Evolutionary conservation across 352 stramenopile genomes (phyloP), one percentile per base, ranked within the genome.

Genomic region (Pythium coloratum): DNA sequence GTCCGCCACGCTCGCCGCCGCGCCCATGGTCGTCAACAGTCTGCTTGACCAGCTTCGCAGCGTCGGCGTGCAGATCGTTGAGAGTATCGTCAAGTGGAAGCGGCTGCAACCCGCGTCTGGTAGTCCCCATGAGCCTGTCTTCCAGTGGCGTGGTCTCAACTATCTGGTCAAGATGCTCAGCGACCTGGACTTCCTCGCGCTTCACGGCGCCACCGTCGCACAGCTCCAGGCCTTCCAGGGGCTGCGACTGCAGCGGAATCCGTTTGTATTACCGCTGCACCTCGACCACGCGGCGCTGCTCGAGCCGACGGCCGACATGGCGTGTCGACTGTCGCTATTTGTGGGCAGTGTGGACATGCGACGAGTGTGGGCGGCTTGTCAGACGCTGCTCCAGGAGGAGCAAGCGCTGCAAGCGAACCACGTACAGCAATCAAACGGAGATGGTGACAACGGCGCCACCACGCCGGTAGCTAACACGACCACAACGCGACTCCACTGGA

Each of bases 111-210:
- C 46, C 32, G 5, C 46, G 46, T 53, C 46, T 3, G 46, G 46
- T n/a, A 53, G 46, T 13, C 38, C 67, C 4, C 72, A 53, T 59
- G 69, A 75, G 24, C 24, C 26, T 2, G 71, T 76, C n/a, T 94
- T 92, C 63, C 75, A 84, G 64, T 94, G 86, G 86, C 86, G 86
- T 0, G 59, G 84, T 1, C 74, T 86, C 53, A 92, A 92, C 61
- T 94, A 95, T 59, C 69, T 93, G 59, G 73, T 86, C 64, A 95
- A 95, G 67, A 95, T 95, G 83, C 73, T 75, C 1, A 16, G 56
- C 5, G 86, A 95, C 55, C 66, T 88, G 13, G 73, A 85, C 53
- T 91, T 93, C 55, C 69, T 93, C 7, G 56, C 72, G 2, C 70
- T 67, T 33, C 66, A 77, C 58, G 24, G 38, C 9, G 70, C 68